Conservation (phyloP, 192 early-diverging fungal genomes). For the Coemansia sp. region DNA sequence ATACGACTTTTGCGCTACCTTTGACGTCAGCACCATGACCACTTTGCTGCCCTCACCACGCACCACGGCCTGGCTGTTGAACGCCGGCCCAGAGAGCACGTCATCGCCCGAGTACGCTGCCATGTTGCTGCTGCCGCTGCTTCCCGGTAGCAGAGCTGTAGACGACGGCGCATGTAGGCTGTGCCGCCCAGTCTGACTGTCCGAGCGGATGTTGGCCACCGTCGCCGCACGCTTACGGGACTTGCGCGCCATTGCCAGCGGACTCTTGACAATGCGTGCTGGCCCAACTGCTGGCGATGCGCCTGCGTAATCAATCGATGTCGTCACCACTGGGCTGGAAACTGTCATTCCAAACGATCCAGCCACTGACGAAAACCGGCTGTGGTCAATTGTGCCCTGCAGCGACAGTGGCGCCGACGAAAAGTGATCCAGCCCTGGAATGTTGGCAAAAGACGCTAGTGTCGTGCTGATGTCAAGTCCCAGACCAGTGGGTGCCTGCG, state of each 20-base stretch:
- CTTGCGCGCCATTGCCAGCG: slow-evolving; percentile 13
- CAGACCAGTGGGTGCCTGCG: slow-evolving; percentile 13
- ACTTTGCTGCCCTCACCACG: slow-evolving; percentile 52
- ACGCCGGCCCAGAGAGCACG: slow-evolving; percentile 24
- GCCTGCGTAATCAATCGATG: slow-evolving; percentile 7
- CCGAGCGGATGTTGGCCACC: slow-evolving; percentile 29
- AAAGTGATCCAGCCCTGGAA: slow-evolving; percentile 39
- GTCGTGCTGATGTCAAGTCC: slow-evolving; percentile 38
- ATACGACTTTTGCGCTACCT: slow-evolving; percentile 92
- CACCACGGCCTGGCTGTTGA: slow-evolving; percentile 55
- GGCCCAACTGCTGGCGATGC: not conserved
- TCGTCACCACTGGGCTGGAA: slow-evolving; percentile 14
- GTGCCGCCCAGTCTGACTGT: slow-evolving; percentile 10
- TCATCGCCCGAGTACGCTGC: slow-evolving; percentile 4
- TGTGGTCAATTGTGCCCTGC: slow-evolving; percentile 13
- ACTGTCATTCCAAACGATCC: slow-evolving; percentile 2
- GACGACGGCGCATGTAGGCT: slow-evolving; percentile 15
- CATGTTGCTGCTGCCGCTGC: not conserved
- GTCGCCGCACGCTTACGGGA: slow-evolving; percentile 54
- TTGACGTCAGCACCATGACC: slow-evolving; percentile 77
- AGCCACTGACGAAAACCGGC: slow-evolving; percentile 17
- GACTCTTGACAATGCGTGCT: slow-evolving; percentile 23
- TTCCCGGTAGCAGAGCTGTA: slow-evolving; percentile 4
- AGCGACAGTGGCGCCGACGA: slow-evolving; percentile 18
- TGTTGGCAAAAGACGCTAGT: slow-evolving; percentile 32